Base-by-base conservation (phyloP, 2,329 filamentous ascomycete genomes). In the Xylariaceae sp. region DNA sequence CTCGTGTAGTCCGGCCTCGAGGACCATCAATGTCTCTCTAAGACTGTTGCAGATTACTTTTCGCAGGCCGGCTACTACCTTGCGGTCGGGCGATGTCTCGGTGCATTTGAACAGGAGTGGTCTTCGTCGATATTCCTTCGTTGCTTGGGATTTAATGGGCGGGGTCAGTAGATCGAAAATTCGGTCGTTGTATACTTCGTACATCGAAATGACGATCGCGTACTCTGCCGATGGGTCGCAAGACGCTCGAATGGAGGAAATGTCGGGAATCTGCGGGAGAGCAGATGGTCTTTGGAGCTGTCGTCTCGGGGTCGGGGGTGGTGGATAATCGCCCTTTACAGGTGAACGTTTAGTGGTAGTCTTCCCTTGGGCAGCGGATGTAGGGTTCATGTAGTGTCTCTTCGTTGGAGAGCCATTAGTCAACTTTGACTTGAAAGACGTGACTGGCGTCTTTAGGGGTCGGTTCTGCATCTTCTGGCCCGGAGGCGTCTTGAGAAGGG, bases 161-260 rank as follows among this genome's bases (percentile, higher is more conserved):
- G 83, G 81, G 0, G 87, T 88, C 1, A 99, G 77, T 0, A 99
- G 83, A 64, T 99, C 94, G 68, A 95, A 97, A 60, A 99, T 97
- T 34, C 92, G 86, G 72, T 99, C 93, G 66, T 99, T 99, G 75
- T 99, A 97, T 1, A 99, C 93, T 70, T 99, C 94, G 71, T 97
- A 97, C 92, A 99, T 99, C 48, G 91, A 96, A 18, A 99, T 80
- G 11, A 99, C 76, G 48, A 99, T 84, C 5, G 88, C 87, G 62
- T 97, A 97, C 61, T 96, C 90, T 49, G 87, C 83, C 17, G 81
- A 80, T 1, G 78, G 76, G 56, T 92, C 88, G 44, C 84, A 76
- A 0, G 83, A 78, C 0, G 95, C 77, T 5, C 79, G 74, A 41
- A 96, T 75, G 47, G 85, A 78, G 69, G 84, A 83, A 47, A 96